These are phyloP conservation scores for Fonsecaea pedrosoi DNA, from an alignment of 2,329 filamentous ascomycete genomes.

Conservation along the genomic window DNA sequence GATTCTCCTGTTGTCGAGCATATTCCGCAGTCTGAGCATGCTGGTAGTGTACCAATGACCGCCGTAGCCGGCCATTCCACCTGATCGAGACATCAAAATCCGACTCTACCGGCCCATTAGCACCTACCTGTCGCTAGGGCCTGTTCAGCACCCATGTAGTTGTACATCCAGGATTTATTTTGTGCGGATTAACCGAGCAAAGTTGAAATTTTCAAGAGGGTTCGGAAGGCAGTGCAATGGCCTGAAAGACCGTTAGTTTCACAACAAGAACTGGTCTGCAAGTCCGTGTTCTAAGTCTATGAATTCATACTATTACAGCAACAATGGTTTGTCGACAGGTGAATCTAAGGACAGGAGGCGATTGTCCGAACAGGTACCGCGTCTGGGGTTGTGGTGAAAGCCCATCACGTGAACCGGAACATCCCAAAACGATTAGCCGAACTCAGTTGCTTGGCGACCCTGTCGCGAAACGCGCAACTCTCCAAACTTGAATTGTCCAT, in stretches of 20 bases:
- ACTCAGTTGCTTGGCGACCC: background rate
- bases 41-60: conserved; percentile 71
- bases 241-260: background rate
- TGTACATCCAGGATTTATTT: no score
- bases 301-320: no score
- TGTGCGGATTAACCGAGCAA: conserved; percentile 51
- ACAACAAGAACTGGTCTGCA: background rate
- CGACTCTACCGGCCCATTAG: conserved; percentile 66
- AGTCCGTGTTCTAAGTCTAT: no score
- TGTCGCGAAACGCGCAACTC: background rate
- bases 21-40: conserved; percentile 69
- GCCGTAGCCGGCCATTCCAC: conserved; percentile 66
- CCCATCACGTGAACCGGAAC: background rate
- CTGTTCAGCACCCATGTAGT: conserved; percentile 58
- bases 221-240: conserved; percentile 69
- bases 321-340: no score
- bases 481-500: background rate
- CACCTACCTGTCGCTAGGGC: conserved; percentile 60
- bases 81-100: conserved; percentile 62
- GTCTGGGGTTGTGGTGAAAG: background rate
- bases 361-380: background rate
- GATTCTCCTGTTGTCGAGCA: conserved; percentile 69
- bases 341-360: no score
- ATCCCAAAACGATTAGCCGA: background rate
- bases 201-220: conserved; percentile 60